Evolutionary conservation across 805 yeast genomes (phyloP).

Genomic region (Scheffersomyces coipomensis): DNA sequence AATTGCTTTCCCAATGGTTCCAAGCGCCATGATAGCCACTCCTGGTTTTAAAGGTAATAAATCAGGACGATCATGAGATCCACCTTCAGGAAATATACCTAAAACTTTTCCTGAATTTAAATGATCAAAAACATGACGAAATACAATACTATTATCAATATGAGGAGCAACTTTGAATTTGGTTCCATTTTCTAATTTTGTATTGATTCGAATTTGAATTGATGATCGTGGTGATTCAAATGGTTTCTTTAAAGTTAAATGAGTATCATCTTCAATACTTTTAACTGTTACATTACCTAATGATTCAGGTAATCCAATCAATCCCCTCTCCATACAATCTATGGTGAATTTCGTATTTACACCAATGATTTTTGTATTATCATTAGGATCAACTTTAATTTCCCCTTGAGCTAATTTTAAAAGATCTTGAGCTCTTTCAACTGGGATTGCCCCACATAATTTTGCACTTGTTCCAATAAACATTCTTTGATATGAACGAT

Average conservation of each 20-base stretch:
- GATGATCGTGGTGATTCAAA: constrained; percentile 11
- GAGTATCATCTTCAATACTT: constrained; percentile 27
- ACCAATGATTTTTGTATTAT: constrained; percentile 23
- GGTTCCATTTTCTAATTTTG: constrained; percentile 24
- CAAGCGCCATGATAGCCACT: constrained; percentile 45
- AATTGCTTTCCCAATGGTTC: constrained; percentile 31
- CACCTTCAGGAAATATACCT: constrained; percentile 46
- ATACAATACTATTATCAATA: constrained; percentile 35
- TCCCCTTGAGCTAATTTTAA: constrained; percentile 27
- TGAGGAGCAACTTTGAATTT: constrained; percentile 36
- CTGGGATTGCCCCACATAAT: constrained; percentile 38
- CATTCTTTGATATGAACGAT: constrained; percentile 28
- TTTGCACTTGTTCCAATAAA: constrained; percentile 32
- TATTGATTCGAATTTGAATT: constrained; percentile 11
- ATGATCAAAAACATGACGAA: constrained; percentile 36
- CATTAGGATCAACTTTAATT: constrained; percentile 18
- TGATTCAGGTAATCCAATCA: constrained; percentile 35
- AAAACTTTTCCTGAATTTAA: constrained; percentile 30
- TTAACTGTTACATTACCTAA: constrained; percentile 33
- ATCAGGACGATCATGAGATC: constrained; percentile 42
- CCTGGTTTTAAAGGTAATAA: constrained; percentile 44
- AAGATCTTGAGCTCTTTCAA: constrained; percentile 42
- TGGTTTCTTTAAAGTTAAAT: constrained; percentile 22
- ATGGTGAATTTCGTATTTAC: constrained; percentile 30
- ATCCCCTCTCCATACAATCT: constrained; percentile 33